phyloP scores from a whole-genome alignment of 2,329 filamentous ascomycete genomes.

The Didymella glomerata region DNA sequence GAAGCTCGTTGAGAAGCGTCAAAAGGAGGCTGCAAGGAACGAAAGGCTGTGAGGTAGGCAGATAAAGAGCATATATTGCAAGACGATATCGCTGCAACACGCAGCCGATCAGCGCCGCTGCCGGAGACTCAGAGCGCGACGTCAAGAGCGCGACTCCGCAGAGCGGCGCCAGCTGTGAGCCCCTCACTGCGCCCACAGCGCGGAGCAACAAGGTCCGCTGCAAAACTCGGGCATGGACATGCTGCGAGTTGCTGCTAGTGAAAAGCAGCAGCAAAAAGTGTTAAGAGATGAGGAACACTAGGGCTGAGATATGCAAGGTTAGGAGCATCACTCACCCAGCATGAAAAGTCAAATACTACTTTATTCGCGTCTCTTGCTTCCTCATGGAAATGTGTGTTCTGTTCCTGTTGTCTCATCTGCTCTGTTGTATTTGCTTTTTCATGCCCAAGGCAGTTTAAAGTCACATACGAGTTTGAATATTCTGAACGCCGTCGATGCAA shows the following conservation, averaged over 20 bases:
- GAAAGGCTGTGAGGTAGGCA: constrained; percentile 12
- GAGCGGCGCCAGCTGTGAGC: neutral
- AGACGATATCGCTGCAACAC: neutral
- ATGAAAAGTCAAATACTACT: no score
- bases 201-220: neutral
- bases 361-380: no score
- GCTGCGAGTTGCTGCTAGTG: neutral
- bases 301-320: neutral
- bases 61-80: neutral
- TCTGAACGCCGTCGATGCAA: no score
- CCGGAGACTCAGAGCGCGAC: neutral
- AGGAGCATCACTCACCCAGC: no score
- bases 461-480: no score
- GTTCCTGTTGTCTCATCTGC: no score
- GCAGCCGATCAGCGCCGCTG: neutral
- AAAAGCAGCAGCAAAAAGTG: neutral
- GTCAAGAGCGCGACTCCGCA: neutral
- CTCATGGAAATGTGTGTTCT: no score
- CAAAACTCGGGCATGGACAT: no score
- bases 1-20: constrained; percentile 44
- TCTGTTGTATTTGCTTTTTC: no score
- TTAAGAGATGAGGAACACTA: neutral
- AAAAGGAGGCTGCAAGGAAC: constrained; percentile 40
- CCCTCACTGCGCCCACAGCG: neutral
- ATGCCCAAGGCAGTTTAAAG: no score